A percentile compares a stretch with the other conserved stretches of the same genome.
These are phyloP conservation scores for Xylaria hypoxylon DNA, from an alignment of 2,329 filamentous ascomycete genomes.

Conservation along the genomic window DNA sequence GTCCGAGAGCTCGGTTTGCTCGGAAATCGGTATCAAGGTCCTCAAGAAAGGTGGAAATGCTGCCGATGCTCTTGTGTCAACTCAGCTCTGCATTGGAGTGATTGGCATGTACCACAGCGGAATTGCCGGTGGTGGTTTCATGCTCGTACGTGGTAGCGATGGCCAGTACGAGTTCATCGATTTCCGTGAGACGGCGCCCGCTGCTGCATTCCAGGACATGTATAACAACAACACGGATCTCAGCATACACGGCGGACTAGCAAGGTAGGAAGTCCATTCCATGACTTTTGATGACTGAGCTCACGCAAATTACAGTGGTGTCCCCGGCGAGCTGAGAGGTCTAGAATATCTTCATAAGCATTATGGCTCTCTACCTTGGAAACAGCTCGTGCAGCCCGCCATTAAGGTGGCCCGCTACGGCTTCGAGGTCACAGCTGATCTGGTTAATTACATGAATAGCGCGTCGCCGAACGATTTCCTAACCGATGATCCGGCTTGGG, in stretches of 20 bases:
- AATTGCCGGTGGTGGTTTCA: constrained; percentile 91
- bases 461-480: constrained; percentile 70
- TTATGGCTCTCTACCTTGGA: constrained; percentile 74
- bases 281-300: neutral
- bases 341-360: constrained; percentile 78
- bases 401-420: constrained; percentile 78
- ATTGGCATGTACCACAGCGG: constrained; percentile 83
- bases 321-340: constrained; percentile 78
- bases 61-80: constrained; percentile 79
- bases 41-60: constrained; percentile 73
- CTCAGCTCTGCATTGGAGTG: constrained; percentile 79
- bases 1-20: constrained; percentile 76
- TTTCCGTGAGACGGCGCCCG: constrained; percentile 86
- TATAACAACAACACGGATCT: constrained; percentile 74
- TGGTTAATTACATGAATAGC: constrained; percentile 76
- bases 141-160: constrained; percentile 77
- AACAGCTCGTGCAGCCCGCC: constrained; percentile 74
- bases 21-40: constrained; percentile 73
- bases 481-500: constrained; percentile 77
- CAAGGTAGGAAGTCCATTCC: constrained; percentile 67
- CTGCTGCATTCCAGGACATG: constrained; percentile 83
- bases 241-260: constrained; percentile 77
- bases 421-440: constrained; percentile 74
- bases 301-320: constrained; percentile 59
- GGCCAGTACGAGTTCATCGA: constrained; percentile 87